Conservation (phyloP, 495 filamentous ascomycete species). For the Tuber aestivum region DNA sequence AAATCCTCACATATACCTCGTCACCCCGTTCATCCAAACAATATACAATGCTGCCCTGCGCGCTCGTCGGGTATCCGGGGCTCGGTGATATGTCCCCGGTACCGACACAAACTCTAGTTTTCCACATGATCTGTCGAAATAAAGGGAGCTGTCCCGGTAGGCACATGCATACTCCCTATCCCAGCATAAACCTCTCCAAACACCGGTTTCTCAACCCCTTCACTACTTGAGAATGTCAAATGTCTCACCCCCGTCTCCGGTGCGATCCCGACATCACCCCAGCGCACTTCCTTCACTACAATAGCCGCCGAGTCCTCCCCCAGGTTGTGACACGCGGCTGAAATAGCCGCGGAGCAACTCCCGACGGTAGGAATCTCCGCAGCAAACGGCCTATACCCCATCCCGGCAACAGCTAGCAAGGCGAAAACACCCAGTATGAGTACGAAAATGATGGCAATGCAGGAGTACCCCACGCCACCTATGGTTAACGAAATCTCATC, state of each 20-base stretch:
- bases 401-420: not conserved
- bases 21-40: no score
- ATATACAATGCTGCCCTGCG: no score
- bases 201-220: not conserved
- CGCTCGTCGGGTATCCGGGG: no score
- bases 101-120: not conserved
- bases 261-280: not conserved
- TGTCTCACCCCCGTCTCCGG: not conserved
- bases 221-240: not conserved
- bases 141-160: no score
- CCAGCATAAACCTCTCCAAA: not conserved
- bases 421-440: not conserved
- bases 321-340: constrained; percentile 10
- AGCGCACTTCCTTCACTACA: not conserved
- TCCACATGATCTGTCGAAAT: no score
- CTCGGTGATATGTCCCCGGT: no score
- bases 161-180: no score
- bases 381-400: not conserved
- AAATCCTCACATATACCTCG: no score
- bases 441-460: constrained; percentile 9
- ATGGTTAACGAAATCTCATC: constrained; percentile 1
- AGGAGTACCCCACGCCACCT: constrained; percentile 2
- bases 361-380: not conserved
- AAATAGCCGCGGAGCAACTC: constrained; percentile 11
- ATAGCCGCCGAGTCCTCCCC: not conserved